Conservation (phyloP, 2,329 filamentous ascomycete species). For the Aspergillus phoenicis region DNA sequence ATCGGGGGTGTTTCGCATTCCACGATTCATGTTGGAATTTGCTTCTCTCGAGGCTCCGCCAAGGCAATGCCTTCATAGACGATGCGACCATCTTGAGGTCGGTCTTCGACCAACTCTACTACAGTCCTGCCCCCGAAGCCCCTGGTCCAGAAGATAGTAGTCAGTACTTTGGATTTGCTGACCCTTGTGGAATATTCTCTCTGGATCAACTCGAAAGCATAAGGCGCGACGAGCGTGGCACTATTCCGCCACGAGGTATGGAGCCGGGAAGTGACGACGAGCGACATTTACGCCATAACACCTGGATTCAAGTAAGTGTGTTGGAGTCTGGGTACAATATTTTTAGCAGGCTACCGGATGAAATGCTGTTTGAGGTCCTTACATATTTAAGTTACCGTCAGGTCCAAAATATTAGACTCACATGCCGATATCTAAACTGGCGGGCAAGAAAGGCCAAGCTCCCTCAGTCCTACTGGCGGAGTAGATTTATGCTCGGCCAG, state of each 20-base stretch:
- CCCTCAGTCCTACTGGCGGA: slow-evolving; percentile 20
- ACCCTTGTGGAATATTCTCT: slow-evolving; percentile 5
- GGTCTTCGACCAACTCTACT: slow-evolving; percentile 16
- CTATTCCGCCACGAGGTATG: background rate
- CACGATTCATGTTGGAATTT: slow-evolving; percentile 21
- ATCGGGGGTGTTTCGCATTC: slow-evolving; percentile 13
- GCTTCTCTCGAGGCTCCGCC: slow-evolving; percentile 11
- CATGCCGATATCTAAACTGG: slow-evolving; percentile 3
- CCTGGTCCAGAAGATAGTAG: background rate
- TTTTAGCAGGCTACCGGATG: slow-evolving; percentile 3
- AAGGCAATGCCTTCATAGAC: background rate
- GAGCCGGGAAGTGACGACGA: no score
- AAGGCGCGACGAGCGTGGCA: no score
- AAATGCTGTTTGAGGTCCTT: slow-evolving; percentile 10
- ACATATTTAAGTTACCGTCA: slow-evolving; percentile 11
- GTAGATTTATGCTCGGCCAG: slow-evolving; percentile 15
- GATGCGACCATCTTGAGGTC: background rate
- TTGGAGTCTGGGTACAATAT: background rate
- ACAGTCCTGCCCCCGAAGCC: slow-evolving; percentile 9
- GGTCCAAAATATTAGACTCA: background rate
- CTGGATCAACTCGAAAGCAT: no score
- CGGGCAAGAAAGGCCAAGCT: background rate
- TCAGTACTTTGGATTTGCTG: background rate
- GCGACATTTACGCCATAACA: no score
- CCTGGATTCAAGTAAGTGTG: no score